Base-by-base conservation (phyloP, 495 filamentous ascomycete genomes). In the Aspergillus affinis region DNA sequence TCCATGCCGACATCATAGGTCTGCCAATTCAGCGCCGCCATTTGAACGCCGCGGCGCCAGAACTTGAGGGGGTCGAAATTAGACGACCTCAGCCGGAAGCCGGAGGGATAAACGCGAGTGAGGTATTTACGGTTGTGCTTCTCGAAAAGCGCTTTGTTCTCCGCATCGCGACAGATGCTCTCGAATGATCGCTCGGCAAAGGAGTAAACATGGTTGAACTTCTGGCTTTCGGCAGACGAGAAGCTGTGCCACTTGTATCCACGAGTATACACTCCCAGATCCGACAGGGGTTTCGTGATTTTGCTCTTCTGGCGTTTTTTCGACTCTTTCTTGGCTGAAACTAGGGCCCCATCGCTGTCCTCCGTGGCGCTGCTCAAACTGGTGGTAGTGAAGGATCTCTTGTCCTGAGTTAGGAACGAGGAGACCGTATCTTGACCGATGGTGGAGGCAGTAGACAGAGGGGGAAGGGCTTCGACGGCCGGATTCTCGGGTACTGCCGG, bases 11-110 rank as follows among this genome's bases (percentile, higher is more conserved):
- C 81, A 65, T 98, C 94, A 65, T 94, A 97, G 0, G 93, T 98
- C 72, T 98, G 94, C 94, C 94, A 98, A 72, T 98, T 98, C 61
- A 96, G 80, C 1, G 94, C 94, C 3, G 86, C 91, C 93, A 97
- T 97, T 71, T 97, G 93, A 10, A 97, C 94, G 30, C 94, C 94
- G 54, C 90, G 89, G 49, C 94, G 85, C 94, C 94, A 98, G 72
- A 91, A 94, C 57, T 86, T 85, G 56, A 92, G 81, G 0, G 94
- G 94, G 66, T 98, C 90, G 65, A 96, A 97, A 72, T 98, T 98
- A 57, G 87, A 87, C 6, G 94, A 98, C 36, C 82, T 81, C 41
- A 96, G 78, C 15, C 94, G 90, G 57, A 83, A 86, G 12, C 80
- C 86, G 18, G 88, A 88, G 4, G 94, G 94, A 72, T 98, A 98